Evolutionary conservation across 768 basidiomycete species (phyloP).

Genomic region (Tephrocybe sp.): DNA sequence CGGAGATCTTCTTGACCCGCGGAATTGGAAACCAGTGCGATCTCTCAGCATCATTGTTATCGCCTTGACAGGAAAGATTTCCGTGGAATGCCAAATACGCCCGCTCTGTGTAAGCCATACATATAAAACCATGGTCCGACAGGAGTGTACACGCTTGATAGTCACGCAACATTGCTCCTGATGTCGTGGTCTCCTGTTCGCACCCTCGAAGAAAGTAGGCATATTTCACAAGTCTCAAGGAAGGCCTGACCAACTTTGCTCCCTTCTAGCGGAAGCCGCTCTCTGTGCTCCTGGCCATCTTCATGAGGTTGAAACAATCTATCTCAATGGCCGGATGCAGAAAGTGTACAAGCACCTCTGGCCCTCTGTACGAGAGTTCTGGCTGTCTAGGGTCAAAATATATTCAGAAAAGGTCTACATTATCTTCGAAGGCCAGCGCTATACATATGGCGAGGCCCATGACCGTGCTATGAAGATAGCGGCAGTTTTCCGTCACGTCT

Average conservation of each 20-base stretch:
- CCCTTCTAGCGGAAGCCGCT: constrained; percentile 38
- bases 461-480: constrained; percentile 43
- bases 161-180: constrained; percentile 15
- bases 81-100: constrained; percentile 35
- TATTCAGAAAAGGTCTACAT: constrained; percentile 50
- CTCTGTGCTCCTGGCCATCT: constrained; percentile 43
- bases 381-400: constrained; percentile 41
- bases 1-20: constrained; percentile 23
- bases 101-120: constrained; percentile 29
- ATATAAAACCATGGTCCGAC: constrained; percentile 30
- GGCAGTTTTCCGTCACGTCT: constrained; percentile 38
- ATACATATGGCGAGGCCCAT: constrained; percentile 47
- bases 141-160: constrained; percentile 18
- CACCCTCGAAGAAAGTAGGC: constrained; percentile 39
- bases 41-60: constrained; percentile 31
- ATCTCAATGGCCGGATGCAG: constrained; percentile 48
- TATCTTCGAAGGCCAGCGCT: constrained; percentile 50
- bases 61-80: constrained; percentile 33
- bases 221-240: constrained; percentile 2
- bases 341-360: constrained; percentile 58
- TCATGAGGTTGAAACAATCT: constrained; percentile 45
- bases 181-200: constrained; percentile 37
- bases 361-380: constrained; percentile 53
- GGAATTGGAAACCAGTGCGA: constrained; percentile 18
- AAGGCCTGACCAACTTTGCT: neutral